Evolutionary conservation across 1,139 yeast genomes (phyloP).

Genomic region (Yamadazyma spencermartinsiae): DNA sequence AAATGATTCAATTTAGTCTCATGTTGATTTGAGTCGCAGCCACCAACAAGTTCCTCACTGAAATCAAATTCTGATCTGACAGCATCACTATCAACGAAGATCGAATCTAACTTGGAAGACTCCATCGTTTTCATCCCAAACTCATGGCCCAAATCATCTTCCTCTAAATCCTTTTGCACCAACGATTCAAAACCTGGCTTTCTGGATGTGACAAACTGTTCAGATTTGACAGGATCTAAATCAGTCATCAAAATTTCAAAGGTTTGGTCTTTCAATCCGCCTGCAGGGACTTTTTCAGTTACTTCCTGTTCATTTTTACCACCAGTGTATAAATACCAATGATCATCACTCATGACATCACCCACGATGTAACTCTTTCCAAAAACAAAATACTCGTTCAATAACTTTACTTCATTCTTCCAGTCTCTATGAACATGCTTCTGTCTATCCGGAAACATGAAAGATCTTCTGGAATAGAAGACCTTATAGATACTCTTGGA

Average conservation of each 20-base stretch:
- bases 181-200: conserved; percentile 49
- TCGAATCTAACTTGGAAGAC: conserved; percentile 56
- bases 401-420: conserved; percentile 73
- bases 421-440: conserved; percentile 80
- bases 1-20: conserved; percentile 24
- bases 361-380: conserved; percentile 84
- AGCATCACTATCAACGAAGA: conserved; percentile 38
- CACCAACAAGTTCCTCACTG: conserved; percentile 2
- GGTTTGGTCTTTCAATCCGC: conserved; percentile 58
- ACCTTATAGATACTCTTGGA: conserved; percentile 56
- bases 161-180: conserved; percentile 38
- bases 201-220: conserved; percentile 60
- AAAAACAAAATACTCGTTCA: conserved; percentile 60
- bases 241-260: conserved; percentile 93
- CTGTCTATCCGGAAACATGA: conserved; percentile 91
- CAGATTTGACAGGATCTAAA: conserved; percentile 58
- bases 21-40: conserved; percentile 1
- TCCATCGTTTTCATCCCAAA: conserved; percentile 69
- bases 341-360: conserved; percentile 68
- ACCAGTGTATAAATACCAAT: conserved; percentile 87
- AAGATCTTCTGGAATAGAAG: conserved; percentile 87
- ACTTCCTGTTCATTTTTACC: conserved; percentile 23
- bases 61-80: background rate
- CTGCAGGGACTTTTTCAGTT: background rate
- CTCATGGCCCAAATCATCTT: conserved; percentile 76